Base-by-base conservation (phyloP, 257 asterid genomes). In the Primulina eburnea region DNA sequence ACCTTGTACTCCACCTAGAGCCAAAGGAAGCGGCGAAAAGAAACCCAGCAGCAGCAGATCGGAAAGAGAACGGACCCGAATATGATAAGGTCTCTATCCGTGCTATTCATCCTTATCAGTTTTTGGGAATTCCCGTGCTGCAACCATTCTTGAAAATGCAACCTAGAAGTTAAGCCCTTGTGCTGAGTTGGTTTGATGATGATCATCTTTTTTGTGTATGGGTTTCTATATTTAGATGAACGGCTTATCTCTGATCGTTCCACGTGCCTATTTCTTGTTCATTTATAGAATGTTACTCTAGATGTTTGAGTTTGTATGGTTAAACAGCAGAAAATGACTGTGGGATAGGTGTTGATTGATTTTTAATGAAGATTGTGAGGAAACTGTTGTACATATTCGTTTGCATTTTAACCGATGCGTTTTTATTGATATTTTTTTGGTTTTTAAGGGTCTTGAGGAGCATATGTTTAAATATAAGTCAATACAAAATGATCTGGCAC, bases 1-100 rank as follows among this genome's bases (percentile, higher is more conserved):
- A 43, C 55, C 89, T 21, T 65, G 81, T 38, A 82, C 94, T 72
- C 90, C 96, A 24, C 88, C 92, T 11, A 76, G 86, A 63, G 50
- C 81, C 11, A 82, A 71, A 75, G 78, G 81, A 47, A 84, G 82
- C 28, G 71, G 75, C 30, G 84, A 84, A 28, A 82, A 76, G 79
- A 77, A 52, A 71, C 71, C 73, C 65, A 73, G 78, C 34, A 78
- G 75, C 24, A 72, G 58, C 9, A 74, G 71, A 69, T 64, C 81
- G 7, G 80, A 69, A 53, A 64, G 84, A 78, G 84, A 77, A 18
- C 78, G 71, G 58, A 70, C 65, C 38, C 47, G 64, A 70, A 57
- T 33, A 14, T 69, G 68, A 37, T 74, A 68, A 76, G 77, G 78
- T 68, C 61, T 59, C 18, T 43, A 14, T 43, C 55, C 0, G 32